A percentile compares a stretch with the other conserved stretches of the same genome.
Conservation (phyloP, 345 rosid species). For the Microcos paniculata region DNA sequence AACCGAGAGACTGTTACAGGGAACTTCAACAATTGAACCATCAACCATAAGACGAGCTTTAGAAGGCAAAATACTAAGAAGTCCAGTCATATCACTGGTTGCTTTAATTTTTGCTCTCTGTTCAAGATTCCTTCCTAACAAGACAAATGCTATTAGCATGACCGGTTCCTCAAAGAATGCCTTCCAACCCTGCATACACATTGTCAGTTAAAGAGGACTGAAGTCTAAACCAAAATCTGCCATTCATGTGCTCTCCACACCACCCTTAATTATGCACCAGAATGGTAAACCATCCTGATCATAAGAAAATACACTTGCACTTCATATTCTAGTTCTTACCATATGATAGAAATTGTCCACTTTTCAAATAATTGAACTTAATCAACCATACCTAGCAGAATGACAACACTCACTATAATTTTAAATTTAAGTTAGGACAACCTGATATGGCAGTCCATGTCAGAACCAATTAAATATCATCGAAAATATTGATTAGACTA, state of each 20-base stretch:
- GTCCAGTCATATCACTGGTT: slow-evolving; percentile 96
- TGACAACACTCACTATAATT: background rate
- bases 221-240: background rate
- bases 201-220: slow-evolving; percentile 1
- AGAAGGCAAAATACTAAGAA: slow-evolving; percentile 79
- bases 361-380: background rate
- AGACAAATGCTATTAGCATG: slow-evolving; percentile 91
- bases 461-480: background rate
- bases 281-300: background rate
- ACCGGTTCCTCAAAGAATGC: slow-evolving; percentile 95
- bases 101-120: slow-evolving; percentile 98
- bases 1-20: slow-evolving; percentile 74
- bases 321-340: background rate
- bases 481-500: background rate
- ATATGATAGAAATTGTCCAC: background rate
- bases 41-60: slow-evolving; percentile 89
- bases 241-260: background rate
- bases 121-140: slow-evolving; percentile 97
- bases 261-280: slow-evolving; percentile 2
- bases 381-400: background rate
- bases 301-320: background rate
- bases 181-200: slow-evolving; percentile 82
- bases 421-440: background rate
- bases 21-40: slow-evolving; percentile 76
- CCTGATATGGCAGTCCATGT: background rate